These are phyloP conservation scores for Lactifluus hygrophoroides DNA, from an alignment of 768 basidiomycete genomes.

Conservation along the genomic window DNA sequence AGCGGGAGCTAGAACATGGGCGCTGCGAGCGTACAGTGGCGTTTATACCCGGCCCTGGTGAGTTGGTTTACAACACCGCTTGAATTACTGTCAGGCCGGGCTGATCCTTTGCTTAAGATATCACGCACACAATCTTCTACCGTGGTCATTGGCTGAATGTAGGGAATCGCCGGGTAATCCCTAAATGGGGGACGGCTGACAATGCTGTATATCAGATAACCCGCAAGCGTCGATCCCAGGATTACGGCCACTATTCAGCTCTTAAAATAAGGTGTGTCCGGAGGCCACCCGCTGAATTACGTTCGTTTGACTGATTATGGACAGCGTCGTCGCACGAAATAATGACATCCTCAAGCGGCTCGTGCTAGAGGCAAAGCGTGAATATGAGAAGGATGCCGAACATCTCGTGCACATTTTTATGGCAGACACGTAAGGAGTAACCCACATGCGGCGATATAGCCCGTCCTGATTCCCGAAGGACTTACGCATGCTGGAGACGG, in stretches of 20 bases:
- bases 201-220: constrained; percentile 48
- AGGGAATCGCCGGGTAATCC: constrained; percentile 23
- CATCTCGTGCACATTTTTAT: constrained; percentile 86
- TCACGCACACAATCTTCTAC: constrained; percentile 85
- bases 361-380: constrained; percentile 78
- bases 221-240: constrained; percentile 65
- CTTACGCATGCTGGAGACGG: constrained; percentile 78
- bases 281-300: constrained; percentile 21
- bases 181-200: constrained; percentile 13
- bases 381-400: constrained; percentile 86
- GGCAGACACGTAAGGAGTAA: constrained; percentile 70
- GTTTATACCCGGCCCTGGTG: constrained; percentile 80
- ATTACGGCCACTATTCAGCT: constrained; percentile 63
- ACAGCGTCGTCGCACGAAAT: constrained; percentile 77
- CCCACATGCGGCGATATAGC: constrained; percentile 16
- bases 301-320: neutral
- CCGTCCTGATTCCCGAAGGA: constrained; percentile 31
- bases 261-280: constrained; percentile 67
- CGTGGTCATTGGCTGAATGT: constrained; percentile 83
- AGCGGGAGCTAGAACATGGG: constrained; percentile 57
- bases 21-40: constrained; percentile 70
- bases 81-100: constrained; percentile 6
- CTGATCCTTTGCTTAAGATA: constrained; percentile 40
- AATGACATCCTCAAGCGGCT: constrained; percentile 84
- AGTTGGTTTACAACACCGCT: constrained; percentile 31